Conservation (phyloP, 768 basidiomycete species). For the Candolleomyces aberdarensis region DNA sequence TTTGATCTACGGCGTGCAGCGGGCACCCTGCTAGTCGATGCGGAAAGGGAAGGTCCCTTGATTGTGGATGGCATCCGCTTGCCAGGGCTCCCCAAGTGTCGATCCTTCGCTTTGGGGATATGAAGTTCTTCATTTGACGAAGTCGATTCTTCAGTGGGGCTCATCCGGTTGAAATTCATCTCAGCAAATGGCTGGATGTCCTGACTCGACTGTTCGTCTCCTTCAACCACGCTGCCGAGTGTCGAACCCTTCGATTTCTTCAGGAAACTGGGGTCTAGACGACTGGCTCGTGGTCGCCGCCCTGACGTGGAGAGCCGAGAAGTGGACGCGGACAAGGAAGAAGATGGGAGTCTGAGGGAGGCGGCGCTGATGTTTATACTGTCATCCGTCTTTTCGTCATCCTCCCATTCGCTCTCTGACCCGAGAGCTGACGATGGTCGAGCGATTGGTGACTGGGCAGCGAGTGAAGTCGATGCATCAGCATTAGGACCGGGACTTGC, state of each 20-base stretch:
- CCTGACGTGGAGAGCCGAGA: conserved; percentile 8
- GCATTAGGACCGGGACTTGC: conserved; percentile 35
- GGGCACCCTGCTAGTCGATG: conserved; percentile 20
- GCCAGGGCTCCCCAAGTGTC: conserved; percentile 39
- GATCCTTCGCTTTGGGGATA: conserved; percentile 38
- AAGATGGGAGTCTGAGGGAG: conserved; percentile 38
- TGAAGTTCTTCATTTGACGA: conserved; percentile 28
- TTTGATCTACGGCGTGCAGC: conserved; percentile 53
- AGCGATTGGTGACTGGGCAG: conserved; percentile 29
- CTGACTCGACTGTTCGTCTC: conserved; percentile 48
- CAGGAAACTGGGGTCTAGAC: conserved; percentile 69
- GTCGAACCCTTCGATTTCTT: conserved; percentile 45
- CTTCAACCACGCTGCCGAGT: conserved; percentile 64
- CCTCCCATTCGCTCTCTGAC: conserved; percentile 89
- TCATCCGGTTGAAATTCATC: conserved; percentile 62
- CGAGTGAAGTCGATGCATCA: conserved; percentile 19
- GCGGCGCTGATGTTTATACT: conserved; percentile 58
- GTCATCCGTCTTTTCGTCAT: conserved; percentile 84
- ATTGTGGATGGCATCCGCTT: conserved; percentile 53
- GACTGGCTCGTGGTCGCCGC: conserved; percentile 59
- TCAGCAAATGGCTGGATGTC: conserved; percentile 27
- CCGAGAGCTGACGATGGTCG: conserved; percentile 48
- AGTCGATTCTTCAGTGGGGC: conserved; percentile 35
- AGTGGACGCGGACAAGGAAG: conserved; percentile 25
- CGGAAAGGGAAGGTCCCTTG: conserved; percentile 22